Conservation (phyloP, 257 asterid species). For the Ocimum tenuiflorum region DNA sequence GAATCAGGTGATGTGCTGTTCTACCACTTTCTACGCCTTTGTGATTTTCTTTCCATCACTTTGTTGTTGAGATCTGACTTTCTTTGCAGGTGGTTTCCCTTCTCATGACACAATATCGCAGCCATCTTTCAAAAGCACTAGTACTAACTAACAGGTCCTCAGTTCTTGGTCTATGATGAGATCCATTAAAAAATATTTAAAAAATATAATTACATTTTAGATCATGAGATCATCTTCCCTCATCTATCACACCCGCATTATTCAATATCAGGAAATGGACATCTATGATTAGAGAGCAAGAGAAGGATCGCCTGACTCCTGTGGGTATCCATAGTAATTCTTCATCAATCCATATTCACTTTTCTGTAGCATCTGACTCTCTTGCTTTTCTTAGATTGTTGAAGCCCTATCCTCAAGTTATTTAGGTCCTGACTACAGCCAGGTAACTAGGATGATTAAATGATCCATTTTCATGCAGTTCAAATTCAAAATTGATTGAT, state of each 20-base stretch:
- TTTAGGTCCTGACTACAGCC: conserved; percentile 87
- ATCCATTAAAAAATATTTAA: background rate
- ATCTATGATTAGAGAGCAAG: conserved; percentile 83
- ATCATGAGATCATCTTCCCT: conserved; percentile 6
- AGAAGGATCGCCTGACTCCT: conserved; percentile 86
- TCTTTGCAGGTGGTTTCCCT: conserved; percentile 71
- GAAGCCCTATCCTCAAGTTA: conserved; percentile 90
- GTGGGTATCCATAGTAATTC: conserved; percentile 42
- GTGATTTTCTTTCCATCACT: conserved; percentile 9
- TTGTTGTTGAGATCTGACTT: conserved; percentile 13
- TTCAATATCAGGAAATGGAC: conserved; percentile 80
- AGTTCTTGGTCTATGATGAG: background rate
- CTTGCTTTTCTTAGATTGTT: conserved; percentile 47
- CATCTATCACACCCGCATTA: conserved; percentile 19
- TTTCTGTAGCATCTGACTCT: conserved; percentile 28
- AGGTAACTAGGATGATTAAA: conserved; percentile 44
- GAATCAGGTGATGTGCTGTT: conserved; percentile 59
- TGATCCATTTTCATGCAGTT: conserved; percentile 9
- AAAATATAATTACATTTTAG: background rate
- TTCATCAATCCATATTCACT: conserved; percentile 1
- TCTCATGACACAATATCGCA: conserved; percentile 71
- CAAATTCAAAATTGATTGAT: conserved; percentile 20
- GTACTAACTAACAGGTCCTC: conserved; percentile 81
- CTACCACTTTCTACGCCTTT: conserved; percentile 9
- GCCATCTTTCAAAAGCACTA: conserved; percentile 85